Base-by-base conservation (phyloP, 2,329 filamentous ascomycete genomes). In the Apiospora marii region DNA sequence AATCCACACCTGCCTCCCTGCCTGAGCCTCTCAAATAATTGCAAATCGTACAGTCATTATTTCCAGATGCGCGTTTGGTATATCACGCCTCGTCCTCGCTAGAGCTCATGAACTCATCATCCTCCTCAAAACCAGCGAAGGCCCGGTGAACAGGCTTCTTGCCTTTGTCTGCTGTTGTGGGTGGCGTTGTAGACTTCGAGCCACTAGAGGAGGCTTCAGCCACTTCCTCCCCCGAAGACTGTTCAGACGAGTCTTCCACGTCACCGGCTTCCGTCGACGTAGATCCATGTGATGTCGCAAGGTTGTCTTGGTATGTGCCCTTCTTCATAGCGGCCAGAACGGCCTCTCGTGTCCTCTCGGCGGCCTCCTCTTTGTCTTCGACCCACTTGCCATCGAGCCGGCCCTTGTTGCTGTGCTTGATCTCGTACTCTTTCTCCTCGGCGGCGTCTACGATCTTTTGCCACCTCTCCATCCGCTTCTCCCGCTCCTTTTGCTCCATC, bases 401-500 rank as follows among this genome's bases (percentile, higher is more conserved):
- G 71, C 91, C 90, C 77, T 90, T 88, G 75, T 89, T 87, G 13
- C 94, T 94, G 73, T 92, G 91, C 82, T 90, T 92, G 70, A 98
- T 90, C 79, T 98, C 95, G 48, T 94, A 92, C 78, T 97, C 93
- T 77, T 92, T 92, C 74, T 91, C 89, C 81, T 98, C 96, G 0
- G 96, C 92, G 73, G 92, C 88, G 68, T 96, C 93, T 16, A 98
- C 92, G 71, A 98, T 93, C 79, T 95, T 90, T 81, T 98, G 92
- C 94, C 95, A 98, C 68, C 95, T 87, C 82, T 93, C 91, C 67
- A 93, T 89, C 68, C 95, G 90, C 83, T 93, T 92, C 80, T 98
- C 95, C 79, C 95, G 96, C 81, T 98, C 95, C 80, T 94, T 94
- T 83, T 92, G 92, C 75, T 98, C 96, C 96, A 99, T 98, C 74